Percentiles rank a stretch among this genome's conserved stretches.
These are phyloP conservation scores for Russula sp. DNA, from an alignment of 768 basidiomycete genomes.

Conservation along the genomic window DNA sequence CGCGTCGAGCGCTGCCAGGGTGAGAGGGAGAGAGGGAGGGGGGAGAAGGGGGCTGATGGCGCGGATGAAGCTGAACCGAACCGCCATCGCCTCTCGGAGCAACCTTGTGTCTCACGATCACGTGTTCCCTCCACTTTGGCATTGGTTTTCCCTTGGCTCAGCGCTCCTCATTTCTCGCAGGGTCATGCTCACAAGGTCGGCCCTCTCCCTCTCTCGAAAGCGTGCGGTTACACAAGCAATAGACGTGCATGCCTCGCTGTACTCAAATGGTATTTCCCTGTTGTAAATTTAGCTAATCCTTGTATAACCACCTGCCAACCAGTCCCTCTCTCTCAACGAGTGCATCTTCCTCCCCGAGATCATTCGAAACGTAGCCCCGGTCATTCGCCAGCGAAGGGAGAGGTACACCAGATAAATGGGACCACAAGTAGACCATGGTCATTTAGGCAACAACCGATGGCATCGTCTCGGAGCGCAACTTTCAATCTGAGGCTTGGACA, in stretches of 20 bases:
- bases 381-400: background rate
- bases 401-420: too few relatives aligned
- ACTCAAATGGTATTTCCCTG: conserved; percentile 3
- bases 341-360: background rate
- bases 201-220: conserved; percentile 6
- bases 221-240: background rate
- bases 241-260: background rate
- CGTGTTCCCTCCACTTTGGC: background rate
- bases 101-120: conserved; percentile 8
- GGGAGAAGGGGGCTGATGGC: background rate
- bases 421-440: conserved; percentile 3
- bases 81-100: background rate
- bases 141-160: too few relatives aligned
- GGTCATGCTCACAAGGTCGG: conserved; percentile 16
- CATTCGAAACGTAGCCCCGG: background rate
- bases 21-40: background rate
- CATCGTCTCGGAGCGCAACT: background rate
- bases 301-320: background rate
- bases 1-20: conserved; percentile 19
- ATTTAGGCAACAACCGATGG: background rate
- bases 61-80: conserved; percentile 1
- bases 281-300: background rate
- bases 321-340: background rate
- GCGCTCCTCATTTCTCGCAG: background rate
- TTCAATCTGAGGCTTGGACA: conserved; percentile 15